Evolutionary conservation across 2,329 filamentous ascomycete species (phyloP), one percentile per base, ranked within the genome.

Genomic region (Hyphodiscus sp.): DNA sequence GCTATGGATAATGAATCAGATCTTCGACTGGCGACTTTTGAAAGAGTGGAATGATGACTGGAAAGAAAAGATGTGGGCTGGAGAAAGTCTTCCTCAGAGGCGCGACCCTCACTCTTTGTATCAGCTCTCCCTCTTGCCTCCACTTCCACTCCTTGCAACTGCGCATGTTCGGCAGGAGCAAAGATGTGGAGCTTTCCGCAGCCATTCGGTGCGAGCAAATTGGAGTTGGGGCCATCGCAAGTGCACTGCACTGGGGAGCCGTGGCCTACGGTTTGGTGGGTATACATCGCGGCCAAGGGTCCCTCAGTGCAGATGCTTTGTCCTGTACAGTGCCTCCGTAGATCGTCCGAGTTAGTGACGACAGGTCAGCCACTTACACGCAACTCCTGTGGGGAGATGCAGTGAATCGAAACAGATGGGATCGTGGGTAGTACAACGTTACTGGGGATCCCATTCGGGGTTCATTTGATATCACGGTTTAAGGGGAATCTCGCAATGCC

Each of bases 291-390:
- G 53, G 53, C 54, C 58, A 58, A 38, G 54, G 50, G 49, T 52
- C 33, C 48, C 38, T 53, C 48, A 26, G 23, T 47, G 42, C 46
- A 38, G 44, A 53, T n/a, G n/a, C n/a, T n/a, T n/a, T n/a, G n/a
- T n/a, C n/a, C n/a, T n/a, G n/a, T n/a, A n/a, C n/a, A n/a, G n/a
- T n/a, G n/a, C n/a, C n/a, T n/a, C n/a, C n/a, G n/a, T 43, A 30
- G 44, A 29, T 47, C 33, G 47, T 45, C 26, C 16, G 49, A 46
- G 29, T 49, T 42, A 60, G 53, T 52, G 46, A 55, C 20, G 29
- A 50, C 29, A 51, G 52, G 45, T 49, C 59, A 54, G 56, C 61
- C 57, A 61, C 51, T 61, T 46, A 60, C 62, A 61, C 46, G 55
- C 48, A 52, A 38, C 50, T n/a, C 44, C 46, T 54, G 20, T 26